Evolutionary conservation across 371 early-diverging fungal genomes (phyloP).

Genomic region (Mucor lusitanicus): DNA sequence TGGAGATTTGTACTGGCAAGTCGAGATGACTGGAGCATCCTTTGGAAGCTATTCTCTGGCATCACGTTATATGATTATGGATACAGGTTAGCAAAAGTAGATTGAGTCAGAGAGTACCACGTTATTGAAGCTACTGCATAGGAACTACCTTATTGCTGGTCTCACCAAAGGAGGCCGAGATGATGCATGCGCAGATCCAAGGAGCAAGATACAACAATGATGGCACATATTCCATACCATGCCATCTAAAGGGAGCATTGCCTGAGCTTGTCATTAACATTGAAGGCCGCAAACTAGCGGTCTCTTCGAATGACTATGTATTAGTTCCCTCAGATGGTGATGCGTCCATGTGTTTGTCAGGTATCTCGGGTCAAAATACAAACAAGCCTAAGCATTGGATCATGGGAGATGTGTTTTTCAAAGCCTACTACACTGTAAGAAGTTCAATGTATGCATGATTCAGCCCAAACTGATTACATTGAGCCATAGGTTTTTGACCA

Average conservation of each 20-base stretch:
- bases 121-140: neutral
- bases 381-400: constrained; percentile 60
- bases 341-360: constrained; percentile 66
- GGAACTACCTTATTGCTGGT: constrained; percentile 72
- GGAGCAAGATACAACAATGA: constrained; percentile 60
- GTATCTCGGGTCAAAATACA: constrained; percentile 53
- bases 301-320: constrained; percentile 63
- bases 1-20: constrained; percentile 77
- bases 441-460: neutral
- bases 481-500: constrained; percentile 21
- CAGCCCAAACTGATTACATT: neutral
- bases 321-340: constrained; percentile 43
- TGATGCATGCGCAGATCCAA: constrained; percentile 61
- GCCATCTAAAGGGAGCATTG: constrained; percentile 50
- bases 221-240: constrained; percentile 48
- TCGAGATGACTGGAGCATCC: constrained; percentile 56
- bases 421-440: constrained; percentile 71
- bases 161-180: constrained; percentile 65
- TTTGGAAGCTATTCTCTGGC: constrained; percentile 36
- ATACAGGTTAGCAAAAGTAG: constrained; percentile 38
- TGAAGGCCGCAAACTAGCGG: constrained; percentile 47
- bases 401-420: constrained; percentile 77
- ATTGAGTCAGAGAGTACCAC: neutral
- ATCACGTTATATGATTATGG: constrained; percentile 48
- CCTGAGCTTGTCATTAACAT: constrained; percentile 48